A percentile compares a stretch with the other conserved stretches of the same genome.
Evolutionary conservation across 768 basidiomycete species (phyloP).

Genomic region (Tricholoma saponaceum): DNA sequence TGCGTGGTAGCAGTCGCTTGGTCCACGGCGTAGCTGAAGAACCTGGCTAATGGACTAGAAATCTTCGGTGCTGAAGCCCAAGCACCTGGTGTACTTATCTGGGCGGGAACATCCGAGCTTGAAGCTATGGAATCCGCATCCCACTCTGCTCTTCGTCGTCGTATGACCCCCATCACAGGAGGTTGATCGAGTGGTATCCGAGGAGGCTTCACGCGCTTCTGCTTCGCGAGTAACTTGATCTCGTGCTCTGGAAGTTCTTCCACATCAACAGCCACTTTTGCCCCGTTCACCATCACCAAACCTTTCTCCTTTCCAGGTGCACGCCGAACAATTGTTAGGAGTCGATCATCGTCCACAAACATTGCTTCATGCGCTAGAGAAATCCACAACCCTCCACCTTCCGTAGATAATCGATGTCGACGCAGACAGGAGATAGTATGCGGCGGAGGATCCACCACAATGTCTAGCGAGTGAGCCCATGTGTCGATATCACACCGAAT

Average conservation of each 20-base stretch:
- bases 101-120: constrained; percentile 13
- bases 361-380: constrained; percentile 83
- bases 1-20: constrained; percentile 72
- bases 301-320: constrained; percentile 80
- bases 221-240: constrained; percentile 74
- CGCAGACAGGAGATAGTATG: constrained; percentile 77
- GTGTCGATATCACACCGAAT: constrained; percentile 89
- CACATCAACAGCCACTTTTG: constrained; percentile 77
- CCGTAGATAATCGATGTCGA: constrained; percentile 79
- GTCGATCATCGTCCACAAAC: constrained; percentile 72
- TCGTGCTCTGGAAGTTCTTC: constrained; percentile 87
- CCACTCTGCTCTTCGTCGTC: constrained; percentile 71
- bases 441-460: constrained; percentile 92
- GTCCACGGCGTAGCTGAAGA: constrained; percentile 72
- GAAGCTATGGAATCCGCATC: constrained; percentile 43
- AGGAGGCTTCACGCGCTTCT: constrained; percentile 81
- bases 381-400: constrained; percentile 93
- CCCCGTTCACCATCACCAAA: constrained; percentile 85
- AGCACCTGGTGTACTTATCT: constrained; percentile 16
- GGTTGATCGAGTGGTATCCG: constrained; percentile 94
- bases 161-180: constrained; percentile 69
- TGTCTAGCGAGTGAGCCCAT: constrained; percentile 80
- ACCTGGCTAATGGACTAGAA: constrained; percentile 65
- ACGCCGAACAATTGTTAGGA: constrained; percentile 70
- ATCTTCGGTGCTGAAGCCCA: constrained; percentile 63